Base-by-base conservation (phyloP, 352 stramenopile species). In the Phytophthora brassicae region DNA sequence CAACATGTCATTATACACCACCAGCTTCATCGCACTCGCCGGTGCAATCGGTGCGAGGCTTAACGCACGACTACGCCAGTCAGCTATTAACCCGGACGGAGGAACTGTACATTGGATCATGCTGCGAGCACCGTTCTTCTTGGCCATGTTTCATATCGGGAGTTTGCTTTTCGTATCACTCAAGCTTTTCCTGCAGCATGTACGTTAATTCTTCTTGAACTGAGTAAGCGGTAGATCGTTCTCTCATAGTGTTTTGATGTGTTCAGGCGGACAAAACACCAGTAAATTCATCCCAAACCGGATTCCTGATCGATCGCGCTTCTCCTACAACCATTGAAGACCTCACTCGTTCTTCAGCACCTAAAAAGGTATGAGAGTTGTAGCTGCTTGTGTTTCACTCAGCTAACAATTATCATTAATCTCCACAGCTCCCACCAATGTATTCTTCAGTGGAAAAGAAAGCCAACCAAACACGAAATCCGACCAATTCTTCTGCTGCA, bases 111-210 rank as follows among this genome's bases (percentile, higher is more conserved):
- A 94, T 66, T 94, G 81, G 85, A 70, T 66, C 41, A 68, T 90
- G 58, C 64, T 92, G 13, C 70, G 74, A 0, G 83, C 81, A 43
- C 81, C 85, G 11, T 89, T 88, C 61, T 89, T 76, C 43, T 56
- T 92, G 33, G 57, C 70, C 2, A 74, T 86, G 39, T 70, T 76
- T 22, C 85, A 94, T 52, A 70, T 88, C 22, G 79, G 74, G 47
- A 88, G 77, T 28, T 51, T 94, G 36, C 36, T 81, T 12, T 69
- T 94, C 13, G 75, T 94, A 4, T 57, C 64, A 31, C 75, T 94
- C 36, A 92, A 94, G 56, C 60, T 88, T 38, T 88, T 94, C 33
- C 60, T 94, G n/a, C 81, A 94, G 35, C 85, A 92, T 51, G 77
- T 84, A 68, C 39, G 68, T 42, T 26, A 16, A 1, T 6, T 31